Percentiles rank a stretch among this genome's conserved stretches.
Evolutionary conservation across 2,329 filamentous ascomycete genomes (phyloP).

Genomic region (Microdochium paspali): DNA sequence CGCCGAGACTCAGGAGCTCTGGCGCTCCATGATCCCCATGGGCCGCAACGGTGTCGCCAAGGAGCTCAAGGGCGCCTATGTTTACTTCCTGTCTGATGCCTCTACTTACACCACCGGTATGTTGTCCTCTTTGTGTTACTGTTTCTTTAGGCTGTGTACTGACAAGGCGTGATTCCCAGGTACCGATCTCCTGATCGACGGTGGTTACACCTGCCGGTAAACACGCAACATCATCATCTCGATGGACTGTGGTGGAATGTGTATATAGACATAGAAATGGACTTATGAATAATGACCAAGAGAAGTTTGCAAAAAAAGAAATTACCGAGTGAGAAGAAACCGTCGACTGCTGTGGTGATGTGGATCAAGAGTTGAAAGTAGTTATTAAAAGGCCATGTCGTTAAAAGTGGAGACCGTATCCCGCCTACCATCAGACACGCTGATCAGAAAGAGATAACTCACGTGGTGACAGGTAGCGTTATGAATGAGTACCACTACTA

Average conservation of each 20-base stretch:
- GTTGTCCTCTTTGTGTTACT: background rate
- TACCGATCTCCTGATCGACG: conserved; percentile 37
- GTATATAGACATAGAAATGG: background rate
- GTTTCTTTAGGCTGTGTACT: background rate
- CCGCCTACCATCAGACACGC: too few species aligned
- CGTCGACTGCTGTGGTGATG: too few species aligned
- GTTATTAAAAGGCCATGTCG: too few species aligned
- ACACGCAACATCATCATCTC: background rate
- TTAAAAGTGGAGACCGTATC: too few species aligned
- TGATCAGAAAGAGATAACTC: too few species aligned
- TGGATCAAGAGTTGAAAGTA: too few species aligned
- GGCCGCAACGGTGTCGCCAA: conserved; percentile 50
- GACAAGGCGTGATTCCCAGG: background rate
- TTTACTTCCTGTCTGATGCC: conserved; percentile 59
- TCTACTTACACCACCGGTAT: conserved; percentile 54
- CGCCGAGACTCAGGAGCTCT: conserved; percentile 18
- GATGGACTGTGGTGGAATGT: background rate
- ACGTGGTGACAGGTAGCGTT: too few species aligned
- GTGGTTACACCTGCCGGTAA: conserved; percentile 30
- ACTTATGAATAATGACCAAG: background rate
- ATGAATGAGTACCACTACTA: too few species aligned
- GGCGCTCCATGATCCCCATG: conserved; percentile 21
- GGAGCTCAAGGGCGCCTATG: conserved; percentile 60
- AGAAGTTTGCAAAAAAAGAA: background rate
- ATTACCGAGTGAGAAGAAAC: too few species aligned